Evolutionary conservation across 1,284 basidiomycete species (phyloP).

Genomic region (Lentinus polychrous): DNA sequence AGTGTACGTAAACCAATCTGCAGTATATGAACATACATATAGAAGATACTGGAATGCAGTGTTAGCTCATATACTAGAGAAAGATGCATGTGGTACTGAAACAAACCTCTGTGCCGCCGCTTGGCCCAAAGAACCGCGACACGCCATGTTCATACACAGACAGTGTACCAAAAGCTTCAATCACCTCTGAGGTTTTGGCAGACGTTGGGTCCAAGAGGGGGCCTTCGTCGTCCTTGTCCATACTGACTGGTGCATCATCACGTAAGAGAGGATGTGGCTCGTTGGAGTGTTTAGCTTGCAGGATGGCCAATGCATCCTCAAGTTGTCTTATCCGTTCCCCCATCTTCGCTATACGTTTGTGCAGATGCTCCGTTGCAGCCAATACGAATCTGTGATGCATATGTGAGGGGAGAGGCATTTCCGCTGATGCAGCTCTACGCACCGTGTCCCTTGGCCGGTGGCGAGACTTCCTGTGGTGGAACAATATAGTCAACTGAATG

Average conservation of each 20-base stretch:
- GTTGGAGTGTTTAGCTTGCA: conserved; percentile 32
- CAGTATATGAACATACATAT: conserved; percentile 17
- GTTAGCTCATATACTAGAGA: neutral
- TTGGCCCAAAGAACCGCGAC: conserved; percentile 60
- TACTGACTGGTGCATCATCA: conserved; percentile 43
- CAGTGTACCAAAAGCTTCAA: conserved; percentile 45
- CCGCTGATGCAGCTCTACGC: conserved; percentile 13
- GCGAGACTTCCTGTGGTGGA: conserved; percentile 23
- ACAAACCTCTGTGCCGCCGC: conserved; percentile 49
- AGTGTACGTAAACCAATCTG: conserved; percentile 16
- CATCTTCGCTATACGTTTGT: conserved; percentile 66
- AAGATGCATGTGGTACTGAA: neutral
- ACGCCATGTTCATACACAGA: conserved; percentile 55
- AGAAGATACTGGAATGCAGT: conserved; percentile 20
- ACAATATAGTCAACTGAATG: neutral
- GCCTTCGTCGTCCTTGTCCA: conserved; percentile 24
- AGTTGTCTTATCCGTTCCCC: conserved; percentile 67
- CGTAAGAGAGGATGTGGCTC: conserved; percentile 57
- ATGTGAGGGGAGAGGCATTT: neutral
- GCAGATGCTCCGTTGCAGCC: conserved; percentile 70
- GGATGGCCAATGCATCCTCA: conserved; percentile 61
- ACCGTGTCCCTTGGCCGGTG: conserved; percentile 66
- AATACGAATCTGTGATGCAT: conserved; percentile 54
- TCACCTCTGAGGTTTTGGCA: conserved; percentile 13
- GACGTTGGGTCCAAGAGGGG: conserved; percentile 6